phyloP scores from a whole-genome alignment of 768 basidiomycete genomes.

The Megacollybia marginata region DNA sequence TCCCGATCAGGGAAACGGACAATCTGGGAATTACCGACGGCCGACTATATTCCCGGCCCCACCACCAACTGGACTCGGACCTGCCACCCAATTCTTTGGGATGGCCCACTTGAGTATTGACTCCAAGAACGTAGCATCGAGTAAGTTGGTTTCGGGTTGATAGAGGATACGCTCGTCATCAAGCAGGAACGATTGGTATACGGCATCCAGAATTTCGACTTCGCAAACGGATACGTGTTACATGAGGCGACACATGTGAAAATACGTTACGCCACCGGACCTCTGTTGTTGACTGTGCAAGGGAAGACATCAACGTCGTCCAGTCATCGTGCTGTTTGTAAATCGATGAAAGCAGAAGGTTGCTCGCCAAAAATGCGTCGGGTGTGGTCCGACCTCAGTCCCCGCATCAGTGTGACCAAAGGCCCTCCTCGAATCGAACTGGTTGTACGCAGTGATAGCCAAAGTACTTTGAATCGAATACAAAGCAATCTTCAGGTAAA shows the following conservation, averaged over 20 bases:
- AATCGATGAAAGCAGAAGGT: slow-evolving; percentile 42
- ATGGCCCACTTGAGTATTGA: too few species aligned
- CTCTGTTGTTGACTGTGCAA: slow-evolving; percentile 31
- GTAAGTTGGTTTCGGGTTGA: slow-evolving; percentile 14
- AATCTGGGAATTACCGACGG: too few species aligned
- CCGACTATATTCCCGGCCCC: too few species aligned
- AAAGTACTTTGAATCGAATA: slow-evolving; percentile 42
- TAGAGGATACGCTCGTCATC: too few species aligned
- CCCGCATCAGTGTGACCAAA: slow-evolving; percentile 31
- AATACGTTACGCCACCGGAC: slow-evolving; percentile 57
- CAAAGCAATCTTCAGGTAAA: slow-evolving; percentile 37
- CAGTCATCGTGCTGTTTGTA: slow-evolving; percentile 36
- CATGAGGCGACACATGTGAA: slow-evolving; percentile 31
- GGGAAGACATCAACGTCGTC: slow-evolving; percentile 34
- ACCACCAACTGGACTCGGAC: too few species aligned
- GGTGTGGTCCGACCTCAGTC: slow-evolving; percentile 60
- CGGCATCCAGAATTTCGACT: slow-evolving; percentile 48
- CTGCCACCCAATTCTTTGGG: too few species aligned
- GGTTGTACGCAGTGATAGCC: too few species aligned
- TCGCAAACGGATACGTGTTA: slow-evolving; percentile 55
- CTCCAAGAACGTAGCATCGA: too few species aligned
- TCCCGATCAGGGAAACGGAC: too few species aligned
- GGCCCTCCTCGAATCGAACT: slow-evolving; percentile 45
- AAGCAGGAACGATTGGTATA: slow-evolving; percentile 27
- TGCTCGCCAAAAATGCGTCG: slow-evolving; percentile 26